Base-by-base conservation (phyloP, 176 grass and related monocot genomes). In the Aegilops longissima region DNA sequence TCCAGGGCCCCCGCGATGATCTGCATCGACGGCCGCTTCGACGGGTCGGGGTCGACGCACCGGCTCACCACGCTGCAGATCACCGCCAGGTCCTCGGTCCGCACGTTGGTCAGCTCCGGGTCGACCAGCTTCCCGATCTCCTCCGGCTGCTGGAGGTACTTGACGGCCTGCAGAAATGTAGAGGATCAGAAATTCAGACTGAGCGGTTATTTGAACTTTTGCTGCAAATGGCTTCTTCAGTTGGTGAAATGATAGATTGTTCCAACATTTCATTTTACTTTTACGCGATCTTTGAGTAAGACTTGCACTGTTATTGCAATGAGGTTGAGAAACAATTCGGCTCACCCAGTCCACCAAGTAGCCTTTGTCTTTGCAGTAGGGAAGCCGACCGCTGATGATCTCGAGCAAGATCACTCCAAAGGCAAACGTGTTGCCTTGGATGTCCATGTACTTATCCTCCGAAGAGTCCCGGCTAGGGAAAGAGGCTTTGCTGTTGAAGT, bases 381-480 rank as follows among this genome's bases (percentile, higher is more conserved):
- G 90, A 74, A 90, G 94, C 47, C 92, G 88, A n/a, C 97, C 97
- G 21, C 94, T 99, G 80, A 99, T 94, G 33, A 99, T 90, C 89
- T 99, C 97, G 38, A 99, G 90, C 66, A 99, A 83, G 73, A 99
- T 89, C 67, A 94, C 90, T 61, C 97, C 97, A 71, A 96, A 99
- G 1, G 94, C 88, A 80, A 86, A 96, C 0, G 92, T 94, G 27
- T 96, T 99, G 52, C 77, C 89, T 72, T 96, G 97, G 29, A 99
- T 85, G 35, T 91, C 92, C 5, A 83, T 89, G 36, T 96, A 81
- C 45, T 63, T 82, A 20, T 96, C 93, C 80, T 94, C 92, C 16
- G 64, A 82, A 12, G 90, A 61, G 66, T 85, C 87, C 12, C 79
- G 70, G 36, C 90, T 86, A 73, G 74, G 92, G 51, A 96, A 90